Base-by-base conservation (phyloP, 768 basidiomycete species). In the Calocera cornea region DNA sequence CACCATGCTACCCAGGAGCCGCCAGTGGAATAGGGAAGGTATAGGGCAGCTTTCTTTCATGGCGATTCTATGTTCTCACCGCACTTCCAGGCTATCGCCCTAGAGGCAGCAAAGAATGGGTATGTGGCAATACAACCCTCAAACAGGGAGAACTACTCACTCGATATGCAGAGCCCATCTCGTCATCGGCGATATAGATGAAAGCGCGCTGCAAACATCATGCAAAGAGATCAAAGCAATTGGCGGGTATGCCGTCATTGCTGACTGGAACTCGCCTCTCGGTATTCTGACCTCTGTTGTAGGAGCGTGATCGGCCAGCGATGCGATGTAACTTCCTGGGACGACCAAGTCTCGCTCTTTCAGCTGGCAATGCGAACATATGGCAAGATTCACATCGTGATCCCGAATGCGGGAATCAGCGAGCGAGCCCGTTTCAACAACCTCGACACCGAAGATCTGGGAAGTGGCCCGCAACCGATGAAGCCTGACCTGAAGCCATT, bases 241-340 rank as follows among this genome's bases (percentile, higher is more conserved):
- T 12, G 81, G 83, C 72, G 80, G 84, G 83, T 83, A 70, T 54
- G 79, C 34, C 40, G 40, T 64, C n/a, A n/a, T 65, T 60, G 34
- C 65, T 41, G 36, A 8, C n/a, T 19, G 14, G 27, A n/a, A 64
- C 36, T 2, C 54, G 24, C 22, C 49, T 22, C 3, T 40, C 14
- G 29, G 34, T 19, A 49, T 33, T 22, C 60, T 49, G 31, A 54
- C 47, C 12, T 1, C 54, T 27, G 16, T 33, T n/a, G 17, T 72
- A 84, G 84, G 2, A 70, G 78, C 24, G 83, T 82, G 7, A 71
- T 76, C 12, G 79, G 73, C 50, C 75, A 78, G 33, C 76, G 74
- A 64, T 84, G 83, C 72, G 77, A 86, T 71, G 85, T 86, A 38
- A 79, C 78, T 3, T 71, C 75, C 0, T 86, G 83, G 80, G 83